Percentiles rank a stretch among this genome's conserved stretches.
phyloP scores from a whole-genome alignment of 495 filamentous ascomycete species.

The Xylaria grammica region DNA sequence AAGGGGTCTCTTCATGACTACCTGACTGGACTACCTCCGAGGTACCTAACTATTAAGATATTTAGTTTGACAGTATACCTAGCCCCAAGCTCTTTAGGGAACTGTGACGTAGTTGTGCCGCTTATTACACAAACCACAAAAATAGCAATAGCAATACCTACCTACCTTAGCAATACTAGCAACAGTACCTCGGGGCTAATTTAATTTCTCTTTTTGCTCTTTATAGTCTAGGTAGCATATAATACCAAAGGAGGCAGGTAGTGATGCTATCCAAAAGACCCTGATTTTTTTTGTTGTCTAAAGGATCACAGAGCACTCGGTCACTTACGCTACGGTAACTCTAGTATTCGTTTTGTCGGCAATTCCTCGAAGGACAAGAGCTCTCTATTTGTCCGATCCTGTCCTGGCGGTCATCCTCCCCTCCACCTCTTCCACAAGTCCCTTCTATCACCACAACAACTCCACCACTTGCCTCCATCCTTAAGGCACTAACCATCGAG shows the following conservation, averaged over 20 bases:
- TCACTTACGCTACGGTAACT: not conserved
- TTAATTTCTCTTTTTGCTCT: conserved; percentile 15
- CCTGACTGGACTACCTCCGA: too few species aligned
- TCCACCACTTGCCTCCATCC: conserved; percentile 18
- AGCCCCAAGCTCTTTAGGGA: not conserved
- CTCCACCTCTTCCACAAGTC: conserved; percentile 5
- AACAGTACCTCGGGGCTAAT: conserved; percentile 9
- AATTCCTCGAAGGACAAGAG: too few species aligned
- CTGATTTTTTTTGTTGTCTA: conserved; percentile 1
- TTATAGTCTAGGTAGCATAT: conserved; percentile 2
- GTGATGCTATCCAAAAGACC: conserved; percentile 17
- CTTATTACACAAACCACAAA: conserved; percentile 20
- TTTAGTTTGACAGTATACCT: not conserved
- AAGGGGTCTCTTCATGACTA: too few species aligned
- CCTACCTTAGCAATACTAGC: too few species aligned
- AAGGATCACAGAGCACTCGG: not conserved
- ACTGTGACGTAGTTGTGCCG: conserved; percentile 27
- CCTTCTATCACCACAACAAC: conserved; percentile 16
- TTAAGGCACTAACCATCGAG: conserved; percentile 17
- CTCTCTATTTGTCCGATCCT: conserved; percentile 1
- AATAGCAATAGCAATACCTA: too few species aligned
- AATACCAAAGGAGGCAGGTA: conserved; percentile 23
- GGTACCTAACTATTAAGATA: too few species aligned
- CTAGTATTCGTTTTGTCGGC: too few species aligned
- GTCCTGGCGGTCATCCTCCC: not conserved